Evolutionary conservation across 2,329 filamentous ascomycete genomes (phyloP).

Genomic region (Pseudocercospora pini-densiflorae): DNA sequence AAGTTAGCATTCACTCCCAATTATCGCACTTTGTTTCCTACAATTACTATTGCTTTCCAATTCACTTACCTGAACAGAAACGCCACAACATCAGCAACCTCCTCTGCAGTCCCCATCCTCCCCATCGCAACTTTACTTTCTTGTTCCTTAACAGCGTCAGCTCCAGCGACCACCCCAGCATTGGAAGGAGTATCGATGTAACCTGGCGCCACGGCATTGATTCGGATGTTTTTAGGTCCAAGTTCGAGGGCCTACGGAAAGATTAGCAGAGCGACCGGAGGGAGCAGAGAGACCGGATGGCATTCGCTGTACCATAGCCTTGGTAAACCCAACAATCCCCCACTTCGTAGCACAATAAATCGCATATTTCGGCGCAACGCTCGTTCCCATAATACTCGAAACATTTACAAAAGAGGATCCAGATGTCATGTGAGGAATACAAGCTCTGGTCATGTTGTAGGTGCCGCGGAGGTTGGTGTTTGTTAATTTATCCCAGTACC

Average conservation of each 20-base stretch:
- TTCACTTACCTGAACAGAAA: conserved; percentile 55
- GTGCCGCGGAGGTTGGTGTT: conserved; percentile 48
- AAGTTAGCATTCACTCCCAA: too few species aligned
- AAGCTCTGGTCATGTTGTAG: conserved; percentile 46
- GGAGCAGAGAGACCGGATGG: too few species aligned
- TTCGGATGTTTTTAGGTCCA: conserved; percentile 41
- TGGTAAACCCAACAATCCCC: conserved; percentile 51
- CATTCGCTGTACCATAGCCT: too few species aligned
- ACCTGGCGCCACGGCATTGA: conserved; percentile 47
- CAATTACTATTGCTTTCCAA: too few species aligned
- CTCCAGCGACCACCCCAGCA: conserved; percentile 55
- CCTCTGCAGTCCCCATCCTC: conserved; percentile 51
- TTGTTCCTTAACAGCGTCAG: conserved; percentile 49
- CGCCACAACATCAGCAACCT: conserved; percentile 56
- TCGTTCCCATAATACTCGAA: conserved; percentile 46
- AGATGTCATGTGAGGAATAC: conserved; percentile 42
- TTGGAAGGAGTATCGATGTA: conserved; percentile 56
- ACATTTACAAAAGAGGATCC: conserved; percentile 45
- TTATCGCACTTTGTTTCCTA: too few species aligned
- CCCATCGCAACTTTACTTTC: conserved; percentile 47
- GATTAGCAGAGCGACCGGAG: not conserved
- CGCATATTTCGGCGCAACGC: conserved; percentile 43
- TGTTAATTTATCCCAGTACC: conserved; percentile 47
- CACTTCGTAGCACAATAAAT: conserved; percentile 52
- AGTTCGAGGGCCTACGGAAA: not conserved